Base-by-base conservation (phyloP, 2,329 filamentous ascomycete species). In the Sarocladium kiliense region DNA sequence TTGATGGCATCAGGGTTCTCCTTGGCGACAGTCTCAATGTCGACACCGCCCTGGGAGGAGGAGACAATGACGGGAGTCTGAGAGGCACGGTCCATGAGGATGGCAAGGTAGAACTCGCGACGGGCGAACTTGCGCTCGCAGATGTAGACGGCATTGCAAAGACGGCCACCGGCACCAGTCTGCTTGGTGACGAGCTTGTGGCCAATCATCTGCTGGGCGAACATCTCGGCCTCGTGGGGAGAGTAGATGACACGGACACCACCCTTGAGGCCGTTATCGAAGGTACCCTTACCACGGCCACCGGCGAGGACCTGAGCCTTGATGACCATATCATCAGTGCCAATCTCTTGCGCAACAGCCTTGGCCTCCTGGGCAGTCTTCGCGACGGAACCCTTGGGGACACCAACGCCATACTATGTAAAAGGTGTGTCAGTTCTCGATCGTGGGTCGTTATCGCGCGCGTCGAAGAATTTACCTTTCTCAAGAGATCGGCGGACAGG, bases 181-280 rank as follows among this genome's bases (percentile, higher is more conserved):
- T 99, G 94, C 86, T 99, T 99, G 75, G 94, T 99, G 77, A 99
- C 85, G 76, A 99, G 91, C 78, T 97, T 97, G 80, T 99, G 93
- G 71, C 94, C 94, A 76, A 99, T 97, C 94, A 99, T 99, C 81
- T 99, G 92, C 65, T 93, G 84, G 65, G 94, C 93, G 72, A 99
- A 96, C 86, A 97, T 96, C 81, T 91, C 89, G 70, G 94, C 94
- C 81, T 88, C 85, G 66, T 91, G 92, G 58, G 94, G 90, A 80
- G 93, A 97, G 85, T 97, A 99, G 77, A 99, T 96, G 68, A 99
- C 92, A 67, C 94, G 87, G 66, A 99, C 94, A 79, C 94, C 94
- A 68, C 94, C 94, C 83, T 99, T 99, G 72, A 99, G 87, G 67
- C 94, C 94, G 76, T 97, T 97, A 79, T 96, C 91, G 71, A 99